Evolutionary conservation across 192 early-diverging fungal species (phyloP), one percentile per base, ranked within the genome.

Genomic region (Rhizophagus sp.): DNA sequence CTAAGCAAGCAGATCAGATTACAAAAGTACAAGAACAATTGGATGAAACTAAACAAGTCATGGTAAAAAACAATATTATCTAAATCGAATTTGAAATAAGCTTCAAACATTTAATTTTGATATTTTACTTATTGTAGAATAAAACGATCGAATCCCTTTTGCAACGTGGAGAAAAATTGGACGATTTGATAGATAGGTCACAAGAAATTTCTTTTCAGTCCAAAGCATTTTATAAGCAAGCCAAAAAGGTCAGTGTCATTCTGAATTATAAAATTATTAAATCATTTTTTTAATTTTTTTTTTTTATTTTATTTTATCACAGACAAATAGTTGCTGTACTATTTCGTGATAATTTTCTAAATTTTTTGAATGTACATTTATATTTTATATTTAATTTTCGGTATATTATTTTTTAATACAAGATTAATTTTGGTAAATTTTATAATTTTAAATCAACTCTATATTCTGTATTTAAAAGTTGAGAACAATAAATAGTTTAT

Each of bases 171-270:
- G 95, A 95, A 83, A 95, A 95, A 84, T 90, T 99, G 73, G 95
- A 98, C 64, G 89, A 89, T 77, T 87, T 99, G 47, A 95, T 99
- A 4, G 91, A 94, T 67, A 85, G 92, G 78, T 93, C 92, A 12
- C 94, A 95, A 78, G 86, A 91, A 12, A 88, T 99, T 76, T 97
- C 96, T 36, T 89, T 84, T n/a, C 94, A 96, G 85, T 94, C 93
- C 41, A 97, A 98, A 88, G 90, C 94, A 88, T 99, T 99, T 81
- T 98, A 97, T 87, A 98, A 97, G 88, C 94, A 95, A 2, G 97
- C 97, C 5, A 97, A 96, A 86, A 93, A 94, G 87, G 78, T 79
- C 92, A 90, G 65, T 62, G 12, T 25, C 9, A 13, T 62, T 10
- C 3, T 75, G 22, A 22, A 8, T 24, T 65, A 12, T 27, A 11